phyloP scores from a whole-genome alignment of 805 yeast genomes.

The Isabelozyma rhagii region DNA sequence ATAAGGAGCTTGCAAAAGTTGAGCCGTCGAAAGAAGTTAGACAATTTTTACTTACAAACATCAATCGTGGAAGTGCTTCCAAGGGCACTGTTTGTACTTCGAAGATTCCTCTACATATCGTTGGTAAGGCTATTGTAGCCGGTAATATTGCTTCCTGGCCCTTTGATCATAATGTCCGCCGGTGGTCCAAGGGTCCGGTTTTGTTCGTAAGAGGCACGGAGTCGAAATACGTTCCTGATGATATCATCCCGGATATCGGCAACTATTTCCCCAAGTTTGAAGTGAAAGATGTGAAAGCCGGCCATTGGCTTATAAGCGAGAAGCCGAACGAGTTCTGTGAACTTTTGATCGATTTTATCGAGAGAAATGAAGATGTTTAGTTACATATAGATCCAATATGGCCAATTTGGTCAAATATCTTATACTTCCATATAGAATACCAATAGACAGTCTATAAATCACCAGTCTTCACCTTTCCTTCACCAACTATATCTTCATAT shows the following conservation, averaged over 20 bases:
- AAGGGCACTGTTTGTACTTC: conserved; percentile 41
- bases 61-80: conserved; percentile 38
- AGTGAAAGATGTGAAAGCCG: conserved; percentile 71
- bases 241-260: conserved; percentile 68
- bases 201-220: conserved; percentile 76
- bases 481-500: conserved; percentile 34
- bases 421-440: too few relatives aligned
- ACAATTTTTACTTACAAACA: conserved; percentile 74
- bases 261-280: conserved; percentile 76
- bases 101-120: conserved; percentile 68
- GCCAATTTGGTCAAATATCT: too few relatives aligned
- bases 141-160: conserved; percentile 78
- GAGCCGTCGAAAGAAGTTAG: conserved; percentile 61
- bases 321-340: conserved; percentile 74
- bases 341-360: conserved; percentile 60
- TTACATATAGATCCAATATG: too few relatives aligned
- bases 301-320: conserved; percentile 93
- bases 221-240: conserved; percentile 81
- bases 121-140: conserved; percentile 61
- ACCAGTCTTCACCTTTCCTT: conserved; percentile 26
- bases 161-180: conserved; percentile 47
- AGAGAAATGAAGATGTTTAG: conserved; percentile 36
- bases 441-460: conserved; percentile 12
- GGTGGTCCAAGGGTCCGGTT: conserved; percentile 65
- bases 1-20: conserved; percentile 54